Evolutionary conservation across 495 filamentous ascomycete genomes (phyloP).

Genomic region (Penicillium antarcticum): DNA sequence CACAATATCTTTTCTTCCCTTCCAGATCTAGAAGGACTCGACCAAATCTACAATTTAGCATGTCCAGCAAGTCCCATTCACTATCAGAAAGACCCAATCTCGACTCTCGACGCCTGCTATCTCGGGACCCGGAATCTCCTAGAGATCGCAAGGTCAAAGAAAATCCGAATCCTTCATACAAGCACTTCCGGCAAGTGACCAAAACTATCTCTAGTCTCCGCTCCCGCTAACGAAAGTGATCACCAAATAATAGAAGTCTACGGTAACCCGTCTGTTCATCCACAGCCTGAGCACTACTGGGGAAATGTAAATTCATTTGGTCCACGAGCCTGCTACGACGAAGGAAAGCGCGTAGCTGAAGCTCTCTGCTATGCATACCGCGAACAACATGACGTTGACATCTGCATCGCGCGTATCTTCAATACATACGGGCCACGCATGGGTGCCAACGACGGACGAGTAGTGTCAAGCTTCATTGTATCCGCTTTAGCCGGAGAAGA

Average conservation of each 20-base stretch:
- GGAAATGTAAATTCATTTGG: slow-evolving; percentile 20
- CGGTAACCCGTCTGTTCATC: slow-evolving; percentile 16
- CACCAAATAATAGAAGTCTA: slow-evolving; percentile 11
- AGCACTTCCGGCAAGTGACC: slow-evolving; percentile 14
- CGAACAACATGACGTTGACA: slow-evolving; percentile 5
- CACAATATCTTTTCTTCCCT: slow-evolving; percentile 14
- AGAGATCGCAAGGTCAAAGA: slow-evolving; percentile 1
- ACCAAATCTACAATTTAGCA: slow-evolving; percentile 19
- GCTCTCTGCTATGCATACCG: slow-evolving; percentile 18
- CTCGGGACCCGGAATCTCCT: slow-evolving; percentile 13
- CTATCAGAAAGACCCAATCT: slow-evolving; percentile 18
- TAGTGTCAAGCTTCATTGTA: slow-evolving; percentile 17
- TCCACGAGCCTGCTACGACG: slow-evolving; percentile 19
- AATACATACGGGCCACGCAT: slow-evolving; percentile 21
- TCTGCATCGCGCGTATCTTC: slow-evolving; percentile 20
- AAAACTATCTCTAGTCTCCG: not conserved
- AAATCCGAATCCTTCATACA: slow-evolving; percentile 11
- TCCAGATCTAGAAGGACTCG: not conserved
- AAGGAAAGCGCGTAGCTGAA: slow-evolving; percentile 18
- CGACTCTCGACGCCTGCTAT: slow-evolving; percentile 13
- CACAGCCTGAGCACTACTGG: slow-evolving; percentile 20
- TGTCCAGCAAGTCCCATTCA: slow-evolving; percentile 21
- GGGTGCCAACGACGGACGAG: slow-evolving; percentile 11
- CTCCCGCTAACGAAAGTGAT: not conserved
- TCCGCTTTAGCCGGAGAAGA: slow-evolving; percentile 6